A percentile compares a stretch with the other conserved stretches of the same genome.
phyloP scores from a whole-genome alignment of 139 green algal species.

The Asterochloris sp. region DNA sequence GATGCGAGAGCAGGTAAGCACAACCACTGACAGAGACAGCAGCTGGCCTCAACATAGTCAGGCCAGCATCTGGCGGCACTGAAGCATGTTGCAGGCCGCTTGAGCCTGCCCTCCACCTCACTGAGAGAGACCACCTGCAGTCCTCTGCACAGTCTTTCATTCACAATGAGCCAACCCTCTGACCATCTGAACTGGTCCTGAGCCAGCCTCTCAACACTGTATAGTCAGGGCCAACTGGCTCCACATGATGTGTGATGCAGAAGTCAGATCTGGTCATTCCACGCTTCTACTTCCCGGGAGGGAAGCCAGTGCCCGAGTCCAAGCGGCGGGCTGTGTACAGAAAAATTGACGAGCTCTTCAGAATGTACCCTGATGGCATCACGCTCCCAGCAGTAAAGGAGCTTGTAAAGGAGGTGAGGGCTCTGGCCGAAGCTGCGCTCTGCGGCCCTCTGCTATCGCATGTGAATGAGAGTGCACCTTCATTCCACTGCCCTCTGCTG shows the following conservation, averaged over 20 bases:
- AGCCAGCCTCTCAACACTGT: too few relatives aligned
- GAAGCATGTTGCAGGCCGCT: not conserved
- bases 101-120: not conserved
- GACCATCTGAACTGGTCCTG: not conserved
- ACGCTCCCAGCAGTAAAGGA: constrained; percentile 44
- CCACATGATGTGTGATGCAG: not conserved
- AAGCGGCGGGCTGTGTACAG: constrained; percentile 15
- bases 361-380: constrained; percentile 41
- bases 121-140: not conserved
- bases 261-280: constrained; percentile 52
- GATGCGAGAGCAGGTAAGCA: constrained; percentile 38
- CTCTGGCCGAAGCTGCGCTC: too few relatives aligned
- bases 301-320: constrained; percentile 18
- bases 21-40: too few relatives aligned
- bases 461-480: too few relatives aligned
- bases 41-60: too few relatives aligned
- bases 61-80: not conserved
- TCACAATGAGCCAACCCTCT: not conserved
- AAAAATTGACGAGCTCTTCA: constrained; percentile 49
- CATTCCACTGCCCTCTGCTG: too few relatives aligned
- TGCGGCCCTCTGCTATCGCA: too few relatives aligned
- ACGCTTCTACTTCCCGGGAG: constrained; percentile 80
- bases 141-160: not conserved
- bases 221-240: not conserved
- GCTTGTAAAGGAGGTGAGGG: constrained; percentile 54